Evolutionary conservation across 2,329 filamentous ascomycete genomes (phyloP).

Genomic region (Fusarium pilosicola): DNA sequence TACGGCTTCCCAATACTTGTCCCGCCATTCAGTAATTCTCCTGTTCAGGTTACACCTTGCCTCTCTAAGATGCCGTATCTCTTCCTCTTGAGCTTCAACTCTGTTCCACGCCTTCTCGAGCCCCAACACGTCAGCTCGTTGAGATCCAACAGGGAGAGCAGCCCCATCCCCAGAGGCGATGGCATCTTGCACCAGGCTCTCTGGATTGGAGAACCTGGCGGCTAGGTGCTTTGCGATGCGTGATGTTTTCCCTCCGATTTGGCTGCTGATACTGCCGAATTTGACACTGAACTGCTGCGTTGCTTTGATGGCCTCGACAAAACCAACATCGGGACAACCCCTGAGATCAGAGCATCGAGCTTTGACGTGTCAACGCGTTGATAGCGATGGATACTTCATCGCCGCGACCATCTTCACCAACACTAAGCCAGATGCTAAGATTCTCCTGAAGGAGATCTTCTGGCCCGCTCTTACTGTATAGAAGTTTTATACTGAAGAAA

Average conservation of each 20-base stretch:
- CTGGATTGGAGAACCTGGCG: background rate
- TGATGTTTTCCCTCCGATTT: background rate
- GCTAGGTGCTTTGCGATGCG: background rate
- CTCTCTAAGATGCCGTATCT: background rate
- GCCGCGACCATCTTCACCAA: no score
- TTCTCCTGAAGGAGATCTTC: no score
- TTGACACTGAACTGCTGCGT: accelerated
- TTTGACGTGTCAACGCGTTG: background rate
- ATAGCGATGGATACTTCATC: no score
- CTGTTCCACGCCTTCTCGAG: accelerated
- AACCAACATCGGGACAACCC: background rate
- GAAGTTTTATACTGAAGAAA: no score
- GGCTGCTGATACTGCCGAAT: background rate
- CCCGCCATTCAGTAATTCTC: background rate
- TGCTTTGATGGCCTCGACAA: background rate
- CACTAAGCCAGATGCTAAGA: no score
- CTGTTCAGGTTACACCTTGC: accelerated
- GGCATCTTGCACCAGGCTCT: background rate
- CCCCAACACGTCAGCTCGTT: background rate
- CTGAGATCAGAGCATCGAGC: background rate
- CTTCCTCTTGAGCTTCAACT: background rate
- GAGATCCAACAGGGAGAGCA: background rate
- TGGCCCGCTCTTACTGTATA: no score
- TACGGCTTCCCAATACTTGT: background rate
- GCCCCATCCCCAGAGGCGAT: background rate